Percentiles rank a stretch among this genome's conserved stretches.
These are phyloP conservation scores for Plasmodium coatneyi DNA, from an alignment of 169 alveolate genomes.

Conservation along the genomic window DNA sequence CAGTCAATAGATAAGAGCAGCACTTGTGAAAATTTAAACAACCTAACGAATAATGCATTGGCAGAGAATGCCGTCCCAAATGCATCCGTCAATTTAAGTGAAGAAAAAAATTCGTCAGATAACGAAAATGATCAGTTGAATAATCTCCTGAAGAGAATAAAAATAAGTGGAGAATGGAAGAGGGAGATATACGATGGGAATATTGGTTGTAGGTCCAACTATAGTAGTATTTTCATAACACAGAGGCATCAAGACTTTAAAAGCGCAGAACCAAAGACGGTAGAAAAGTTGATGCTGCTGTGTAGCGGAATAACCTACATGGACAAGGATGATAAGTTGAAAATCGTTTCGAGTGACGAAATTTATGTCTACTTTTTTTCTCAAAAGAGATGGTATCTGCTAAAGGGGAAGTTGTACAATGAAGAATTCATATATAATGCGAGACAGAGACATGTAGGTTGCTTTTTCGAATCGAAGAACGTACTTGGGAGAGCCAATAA, in stretches of 20 bases:
- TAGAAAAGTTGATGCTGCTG: slow-evolving; percentile 83
- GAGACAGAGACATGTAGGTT: slow-evolving; percentile 86
- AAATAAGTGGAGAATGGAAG: slow-evolving; percentile 84
- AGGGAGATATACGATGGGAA: slow-evolving; percentile 86
- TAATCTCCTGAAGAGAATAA: slow-evolving; percentile 10
- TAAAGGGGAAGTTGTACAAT: slow-evolving; percentile 80
- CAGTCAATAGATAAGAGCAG: neutral
- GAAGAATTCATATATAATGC: slow-evolving; percentile 83
- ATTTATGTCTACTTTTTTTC: slow-evolving; percentile 84
- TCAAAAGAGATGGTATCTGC: slow-evolving; percentile 84
- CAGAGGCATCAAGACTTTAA: slow-evolving; percentile 88
- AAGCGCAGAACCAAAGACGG: slow-evolving; percentile 86
- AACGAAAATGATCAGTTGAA: neutral
- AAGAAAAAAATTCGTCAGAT: neutral
- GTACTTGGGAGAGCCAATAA: slow-evolving; percentile 81
- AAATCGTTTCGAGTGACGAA: slow-evolving; percentile 84
- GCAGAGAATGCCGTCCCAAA: neutral
- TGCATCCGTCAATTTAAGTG: neutral
- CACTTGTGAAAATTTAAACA: neutral
- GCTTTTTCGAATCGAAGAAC: slow-evolving; percentile 86
- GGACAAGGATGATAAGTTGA: slow-evolving; percentile 7
- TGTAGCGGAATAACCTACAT: slow-evolving; percentile 86
- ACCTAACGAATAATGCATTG: neutral
- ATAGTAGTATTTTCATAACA: slow-evolving; percentile 88
- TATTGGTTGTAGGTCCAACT: slow-evolving; percentile 90